Base-by-base conservation (phyloP, 805 yeast species). In the Barnettozyma pratensis region DNA sequence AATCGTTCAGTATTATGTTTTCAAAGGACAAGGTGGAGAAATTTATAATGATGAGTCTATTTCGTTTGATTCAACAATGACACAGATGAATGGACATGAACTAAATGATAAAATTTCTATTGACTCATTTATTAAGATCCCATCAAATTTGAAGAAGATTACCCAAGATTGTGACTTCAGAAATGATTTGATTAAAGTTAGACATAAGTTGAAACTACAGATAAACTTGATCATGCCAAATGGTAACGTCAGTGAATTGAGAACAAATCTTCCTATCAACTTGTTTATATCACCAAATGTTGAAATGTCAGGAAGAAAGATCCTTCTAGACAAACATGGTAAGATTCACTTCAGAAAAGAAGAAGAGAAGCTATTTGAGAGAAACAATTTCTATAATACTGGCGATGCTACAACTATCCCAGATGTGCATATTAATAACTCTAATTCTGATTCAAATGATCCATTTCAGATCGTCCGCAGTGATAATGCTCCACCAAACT, bases 141-240 rank as follows among this genome's bases (percentile, higher is more conserved):
- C 97, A 0, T 72, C 84, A 2, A 80, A 83, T 42, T 70, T 92
- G 49, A 74, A 84, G 30, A 75, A 79, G 55, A 75, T 87, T 51
- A 85, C 96, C 1, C 98, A 88, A 63, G 96, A 90, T 62, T 85
- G 91, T 63, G 86, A 81, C 54, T 73, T 90, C 32, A 72, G 73
- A 31, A 71, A 74, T n/a, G 79, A 80, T 56, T 45, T 61, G 37
- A 77, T 88, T 53, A 85, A 86, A 60, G 89, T 91, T 28, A 75
- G 91, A 46, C 97, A 92, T 70, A 88, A 87, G 68, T 66, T 92
- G 49, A 80, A 85, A 56, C 80, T 91, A 53, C 82, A 78, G 25
- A 79, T 91, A 44, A 80, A 83, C 6, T 71, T 91, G 55, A 67
- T 78, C 39, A 87, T 86, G 60, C 80, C 85, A 0, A 89, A 83